Base-by-base conservation (phyloP, 805 yeast genomes). In the Kuraishia hungarica region DNA sequence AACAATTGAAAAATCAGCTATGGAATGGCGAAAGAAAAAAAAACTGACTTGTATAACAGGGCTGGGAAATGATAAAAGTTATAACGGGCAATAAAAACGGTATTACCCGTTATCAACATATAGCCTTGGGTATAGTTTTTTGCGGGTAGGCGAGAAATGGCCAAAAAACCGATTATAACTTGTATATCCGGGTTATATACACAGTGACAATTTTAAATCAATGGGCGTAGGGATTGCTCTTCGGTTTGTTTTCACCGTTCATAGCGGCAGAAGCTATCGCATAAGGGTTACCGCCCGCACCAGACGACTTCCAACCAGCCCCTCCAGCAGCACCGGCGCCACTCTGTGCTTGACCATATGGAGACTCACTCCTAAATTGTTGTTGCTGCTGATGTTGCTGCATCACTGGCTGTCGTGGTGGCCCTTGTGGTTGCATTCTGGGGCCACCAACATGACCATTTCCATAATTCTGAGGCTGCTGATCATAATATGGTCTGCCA, bases 251-350 rank as follows among this genome's bases (percentile, higher is more conserved):
- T 26, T 46, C 54, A n/a, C 19, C 19, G 10, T 46, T 52, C 57
- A 49, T 55, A 1, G 56, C 58, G 8, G 54, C 52, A 17, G 54
- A 50, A 19, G 63, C 60, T 51, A 60, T 53, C 5, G 68, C 69
- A 52, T 64, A 64, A 11, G 67, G 67, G 52, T 61, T 57, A 13
- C 51, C 53, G 2, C 55, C 50, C 22, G 13, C 50, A 15, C 43
- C 43, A 13, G 43, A 26, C n/a, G 47, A 48, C 43, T 53, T 51
- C 52, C 57, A 56, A 21, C 61, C 61, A 51, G 59, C 51, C 11
- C 59, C 6, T 13, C 17, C 19, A 15, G 43, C 17, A 26, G 43
- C 51, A 24, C 26, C 26, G 43, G 43, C 51, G 10, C 26, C 26
- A 39, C 19, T 50, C 21, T 24, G 35, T 3, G 22, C 49, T 13